phyloP scores from a whole-genome alignment of 2,329 filamentous ascomycete genomes.

The Thielaviopsis ethacetica region DNA sequence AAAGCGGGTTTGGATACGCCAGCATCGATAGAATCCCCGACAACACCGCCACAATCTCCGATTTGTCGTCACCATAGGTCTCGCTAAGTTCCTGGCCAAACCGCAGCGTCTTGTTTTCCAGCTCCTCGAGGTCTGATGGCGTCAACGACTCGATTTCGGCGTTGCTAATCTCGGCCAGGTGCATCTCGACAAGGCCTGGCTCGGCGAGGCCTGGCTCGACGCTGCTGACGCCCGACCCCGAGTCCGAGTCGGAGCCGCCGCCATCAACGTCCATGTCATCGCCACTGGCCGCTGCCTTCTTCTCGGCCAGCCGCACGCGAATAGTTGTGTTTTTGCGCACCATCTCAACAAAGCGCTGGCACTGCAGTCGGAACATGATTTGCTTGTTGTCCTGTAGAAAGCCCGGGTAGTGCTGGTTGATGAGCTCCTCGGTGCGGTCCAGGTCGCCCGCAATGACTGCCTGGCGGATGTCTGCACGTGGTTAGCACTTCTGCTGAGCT shows the following conservation, averaged over 20 bases:
- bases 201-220: no score
- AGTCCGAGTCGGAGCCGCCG: not conserved
- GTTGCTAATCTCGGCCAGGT: not conserved
- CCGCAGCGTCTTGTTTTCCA: constrained; percentile 53
- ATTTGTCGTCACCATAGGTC: constrained; percentile 59
- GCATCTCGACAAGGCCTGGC: not conserved
- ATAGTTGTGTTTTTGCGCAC: constrained; percentile 47
- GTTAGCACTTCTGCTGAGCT: no score
- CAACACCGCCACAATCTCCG: constrained; percentile 56
- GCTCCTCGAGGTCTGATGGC: constrained; percentile 20
- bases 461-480: constrained; percentile 54
- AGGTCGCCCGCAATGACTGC: constrained; percentile 87
- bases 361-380: constrained; percentile 75
- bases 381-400: constrained; percentile 68
- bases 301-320: constrained; percentile 19
- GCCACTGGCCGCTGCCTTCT: not conserved
- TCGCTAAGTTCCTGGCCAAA: constrained; percentile 67
- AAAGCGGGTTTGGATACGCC: constrained; percentile 68
- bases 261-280: constrained; percentile 39
- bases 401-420: constrained; percentile 58
- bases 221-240: not conserved
- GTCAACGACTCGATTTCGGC: not conserved
- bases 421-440: constrained; percentile 73
- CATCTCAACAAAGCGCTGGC: constrained; percentile 92
- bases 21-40: constrained; percentile 77